These are phyloP conservation scores for Kernera saxatilis DNA, from an alignment of 345 rosid species.

Conservation along the genomic window DNA sequence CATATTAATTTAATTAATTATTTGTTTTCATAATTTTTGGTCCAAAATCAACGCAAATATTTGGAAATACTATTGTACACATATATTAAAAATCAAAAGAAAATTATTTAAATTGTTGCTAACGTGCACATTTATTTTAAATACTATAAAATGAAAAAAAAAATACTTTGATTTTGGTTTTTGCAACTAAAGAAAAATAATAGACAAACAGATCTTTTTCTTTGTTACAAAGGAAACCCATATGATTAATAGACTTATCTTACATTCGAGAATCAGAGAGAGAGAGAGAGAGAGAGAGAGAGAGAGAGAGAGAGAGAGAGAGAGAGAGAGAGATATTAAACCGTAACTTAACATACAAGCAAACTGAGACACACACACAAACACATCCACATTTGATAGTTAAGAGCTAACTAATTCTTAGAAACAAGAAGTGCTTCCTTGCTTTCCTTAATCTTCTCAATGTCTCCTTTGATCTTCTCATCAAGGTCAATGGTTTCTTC, in stretches of 20 bases:
- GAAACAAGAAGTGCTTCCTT: constrained; percentile 10
- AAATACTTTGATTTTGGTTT: background rate
- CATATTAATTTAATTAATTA: too few species aligned
- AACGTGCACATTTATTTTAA: background rate
- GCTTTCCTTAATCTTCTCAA: constrained; percentile 7
- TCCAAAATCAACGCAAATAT: too few species aligned
- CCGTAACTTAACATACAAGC: constrained; percentile 20
- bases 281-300: too few species aligned
- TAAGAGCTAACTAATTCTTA: constrained; percentile 12
- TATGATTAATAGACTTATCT: background rate
- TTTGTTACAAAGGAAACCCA: background rate
- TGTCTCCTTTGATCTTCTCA: constrained; percentile 26
- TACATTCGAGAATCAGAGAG: constrained; percentile 12
- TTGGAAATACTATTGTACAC: background rate
- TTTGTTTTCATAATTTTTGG: too few species aligned
- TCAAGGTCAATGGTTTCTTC: constrained; percentile 27
- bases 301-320: background rate
- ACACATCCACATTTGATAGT: constrained; percentile 8
- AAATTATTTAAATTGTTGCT: background rate
- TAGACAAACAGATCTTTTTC: background rate
- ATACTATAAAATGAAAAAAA: background rate
- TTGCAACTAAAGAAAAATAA: background rate
- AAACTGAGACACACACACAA: background rate
- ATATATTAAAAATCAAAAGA: background rate
- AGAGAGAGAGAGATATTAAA: background rate